Evolutionary conservation across 2,329 filamentous ascomycete genomes (phyloP).

Genomic region (Fusarium palustre): DNA sequence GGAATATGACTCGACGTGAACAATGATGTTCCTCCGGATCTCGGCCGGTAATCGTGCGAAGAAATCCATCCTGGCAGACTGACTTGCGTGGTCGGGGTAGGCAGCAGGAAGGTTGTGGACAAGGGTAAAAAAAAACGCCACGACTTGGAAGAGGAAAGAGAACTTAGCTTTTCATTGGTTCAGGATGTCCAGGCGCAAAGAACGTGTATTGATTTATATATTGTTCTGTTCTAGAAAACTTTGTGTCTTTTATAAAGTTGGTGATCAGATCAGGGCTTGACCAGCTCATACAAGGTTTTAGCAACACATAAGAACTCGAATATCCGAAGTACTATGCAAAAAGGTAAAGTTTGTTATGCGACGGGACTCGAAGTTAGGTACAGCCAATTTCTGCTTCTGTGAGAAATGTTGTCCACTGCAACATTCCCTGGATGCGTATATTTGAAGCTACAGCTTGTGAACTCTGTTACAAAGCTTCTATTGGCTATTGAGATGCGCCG

Average conservation of each 20-base stretch:
- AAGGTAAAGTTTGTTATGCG: no score
- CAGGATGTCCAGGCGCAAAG: neutral
- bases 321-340: neutral
- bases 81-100: rapidly evolving
- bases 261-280: neutral
- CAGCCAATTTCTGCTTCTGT: no score
- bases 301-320: neutral
- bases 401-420: no score
- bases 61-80: neutral
- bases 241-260: neutral
- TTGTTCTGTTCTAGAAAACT: neutral
- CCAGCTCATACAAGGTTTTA: neutral
- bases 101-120: neutral
- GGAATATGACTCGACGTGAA: constrained; percentile 5
- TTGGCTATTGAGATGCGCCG: neutral
- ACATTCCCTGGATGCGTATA: no score
- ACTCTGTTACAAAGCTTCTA: neutral
- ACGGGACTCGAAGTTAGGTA: no score
- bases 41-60: neutral
- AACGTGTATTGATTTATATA: neutral
- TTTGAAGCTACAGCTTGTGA: neutral
- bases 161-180: neutral
- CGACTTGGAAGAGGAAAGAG: neutral
- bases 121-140: no score
- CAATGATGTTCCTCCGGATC: neutral